Evolutionary conservation across 257 asterid species (phyloP).

Genomic region (Primulina huaijiensis): DNA sequence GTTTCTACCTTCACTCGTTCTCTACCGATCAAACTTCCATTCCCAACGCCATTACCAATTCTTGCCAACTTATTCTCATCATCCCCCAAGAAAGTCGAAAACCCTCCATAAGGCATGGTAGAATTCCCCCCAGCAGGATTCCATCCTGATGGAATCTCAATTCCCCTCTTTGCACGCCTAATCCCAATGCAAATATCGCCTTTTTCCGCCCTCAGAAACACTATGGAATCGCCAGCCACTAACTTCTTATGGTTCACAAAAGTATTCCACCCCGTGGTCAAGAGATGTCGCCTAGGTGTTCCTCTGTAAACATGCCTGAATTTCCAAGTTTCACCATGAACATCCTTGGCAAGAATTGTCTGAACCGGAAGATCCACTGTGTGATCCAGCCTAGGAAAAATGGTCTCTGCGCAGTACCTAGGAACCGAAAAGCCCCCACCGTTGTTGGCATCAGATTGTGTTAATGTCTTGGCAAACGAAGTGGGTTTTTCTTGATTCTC

Average conservation of each 20-base stretch:
- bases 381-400: constrained; percentile 57
- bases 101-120: constrained; percentile 55
- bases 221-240: constrained; percentile 90
- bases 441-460: constrained; percentile 64
- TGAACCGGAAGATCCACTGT: constrained; percentile 63
- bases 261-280: constrained; percentile 94
- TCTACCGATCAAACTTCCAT: constrained; percentile 28
- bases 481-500: constrained; percentile 52
- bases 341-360: constrained; percentile 75
- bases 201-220: constrained; percentile 71
- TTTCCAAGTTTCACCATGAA: constrained; percentile 90
- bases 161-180: constrained; percentile 73
- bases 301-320: constrained; percentile 92
- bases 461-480: constrained; percentile 58
- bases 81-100: constrained; percentile 59
- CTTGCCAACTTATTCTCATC: constrained; percentile 44
- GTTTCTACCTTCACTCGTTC: constrained; percentile 69
- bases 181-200: constrained; percentile 91
- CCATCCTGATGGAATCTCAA: constrained; percentile 63
- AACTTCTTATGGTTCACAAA: constrained; percentile 93
- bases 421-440: constrained; percentile 74
- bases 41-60: constrained; percentile 25
- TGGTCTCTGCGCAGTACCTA: constrained; percentile 64
- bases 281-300: constrained; percentile 89
- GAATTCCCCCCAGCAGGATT: constrained; percentile 42